phyloP scores from a whole-genome alignment of 1,284 basidiomycete species.

The Malassezia restricta region DNA sequence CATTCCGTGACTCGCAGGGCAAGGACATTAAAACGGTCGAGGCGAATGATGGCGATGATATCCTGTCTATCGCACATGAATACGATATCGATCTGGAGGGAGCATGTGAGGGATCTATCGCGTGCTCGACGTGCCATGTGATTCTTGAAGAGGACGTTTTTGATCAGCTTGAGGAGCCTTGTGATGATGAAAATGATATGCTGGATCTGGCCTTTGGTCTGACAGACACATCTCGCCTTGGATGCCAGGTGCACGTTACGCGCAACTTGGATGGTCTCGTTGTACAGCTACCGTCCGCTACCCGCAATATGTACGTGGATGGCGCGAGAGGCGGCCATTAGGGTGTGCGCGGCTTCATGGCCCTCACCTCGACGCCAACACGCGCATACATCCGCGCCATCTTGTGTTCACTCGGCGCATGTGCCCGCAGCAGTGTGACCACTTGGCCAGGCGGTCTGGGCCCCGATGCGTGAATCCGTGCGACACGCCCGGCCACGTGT shows the following conservation, averaged over 20 bases:
- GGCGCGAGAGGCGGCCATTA: slow-evolving; percentile 47
- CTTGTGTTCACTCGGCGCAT: slow-evolving; percentile 19
- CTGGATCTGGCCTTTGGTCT: slow-evolving; percentile 93
- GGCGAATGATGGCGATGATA: slow-evolving; percentile 83
- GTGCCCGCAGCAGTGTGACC: slow-evolving; percentile 31
- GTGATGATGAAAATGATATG: slow-evolving; percentile 87
- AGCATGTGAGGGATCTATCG: slow-evolving; percentile 80
- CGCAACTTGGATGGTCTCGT: slow-evolving; percentile 73
- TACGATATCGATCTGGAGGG: slow-evolving; percentile 92
- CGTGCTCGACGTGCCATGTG: slow-evolving; percentile 95
- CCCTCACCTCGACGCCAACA: slow-evolving; percentile 21
- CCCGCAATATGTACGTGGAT: slow-evolving; percentile 93
- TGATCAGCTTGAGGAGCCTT: slow-evolving; percentile 74
- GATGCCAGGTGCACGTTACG: slow-evolving; percentile 69
- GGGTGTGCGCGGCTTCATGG: slow-evolving; percentile 16
- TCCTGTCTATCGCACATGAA: slow-evolving; percentile 82
- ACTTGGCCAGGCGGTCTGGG: slow-evolving; percentile 22
- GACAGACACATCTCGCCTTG: slow-evolving; percentile 69
- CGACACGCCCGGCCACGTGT: slow-evolving; percentile 38
- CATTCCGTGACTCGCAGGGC: slow-evolving; percentile 80
- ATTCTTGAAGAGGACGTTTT: slow-evolving; percentile 73
- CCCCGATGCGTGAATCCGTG: slow-evolving; percentile 24
- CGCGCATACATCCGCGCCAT: slow-evolving; percentile 31
- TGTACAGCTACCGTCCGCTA: slow-evolving; percentile 77
- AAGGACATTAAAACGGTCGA: slow-evolving; percentile 71